Evolutionary conservation across 805 yeast species (phyloP).

Genomic region (Starmerella bombi): DNA sequence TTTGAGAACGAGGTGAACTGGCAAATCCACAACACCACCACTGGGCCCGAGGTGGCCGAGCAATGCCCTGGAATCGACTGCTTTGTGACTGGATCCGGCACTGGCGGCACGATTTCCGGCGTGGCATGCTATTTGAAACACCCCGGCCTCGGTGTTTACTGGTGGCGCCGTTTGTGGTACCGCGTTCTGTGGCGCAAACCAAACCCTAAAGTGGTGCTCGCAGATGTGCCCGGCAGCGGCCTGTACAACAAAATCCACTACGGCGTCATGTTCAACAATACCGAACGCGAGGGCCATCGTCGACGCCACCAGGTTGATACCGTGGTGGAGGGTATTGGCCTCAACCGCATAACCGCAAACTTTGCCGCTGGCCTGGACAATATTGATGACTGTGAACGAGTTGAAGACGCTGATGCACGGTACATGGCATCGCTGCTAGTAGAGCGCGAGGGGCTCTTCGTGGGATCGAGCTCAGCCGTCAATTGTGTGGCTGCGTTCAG

Average conservation of each 20-base stretch:
- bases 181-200: too few relatives aligned
- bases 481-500: conserved; percentile 81
- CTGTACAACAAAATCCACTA: conserved; percentile 67
- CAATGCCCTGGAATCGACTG: conserved; percentile 58
- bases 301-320: conserved; percentile 96
- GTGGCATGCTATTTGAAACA: conserved; percentile 62
- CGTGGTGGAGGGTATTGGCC: conserved; percentile 82
- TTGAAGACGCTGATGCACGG: conserved; percentile 66
- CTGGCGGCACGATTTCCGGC: conserved; percentile 96
- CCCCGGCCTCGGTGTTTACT: conserved; percentile 14
- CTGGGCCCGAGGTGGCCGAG: conserved; percentile 84
- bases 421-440: conserved; percentile 78
- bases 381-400: conserved; percentile 70
- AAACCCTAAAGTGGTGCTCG: conserved; percentile 44
- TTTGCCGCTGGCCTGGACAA: conserved; percentile 54
- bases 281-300: conserved; percentile 84
- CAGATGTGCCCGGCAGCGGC: conserved; percentile 96
- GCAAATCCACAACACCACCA: conserved; percentile 64
- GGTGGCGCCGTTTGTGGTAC: too few relatives aligned
- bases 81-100: conserved; percentile 86
- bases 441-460: conserved; percentile 73
- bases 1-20: conserved; percentile 89
- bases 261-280: conserved; percentile 88
- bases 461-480: conserved; percentile 88
- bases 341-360: conserved; percentile 75